Evolutionary conservation across 2,329 filamentous ascomycete genomes (phyloP).

Genomic region (Fusarium pseudocircinatum): DNA sequence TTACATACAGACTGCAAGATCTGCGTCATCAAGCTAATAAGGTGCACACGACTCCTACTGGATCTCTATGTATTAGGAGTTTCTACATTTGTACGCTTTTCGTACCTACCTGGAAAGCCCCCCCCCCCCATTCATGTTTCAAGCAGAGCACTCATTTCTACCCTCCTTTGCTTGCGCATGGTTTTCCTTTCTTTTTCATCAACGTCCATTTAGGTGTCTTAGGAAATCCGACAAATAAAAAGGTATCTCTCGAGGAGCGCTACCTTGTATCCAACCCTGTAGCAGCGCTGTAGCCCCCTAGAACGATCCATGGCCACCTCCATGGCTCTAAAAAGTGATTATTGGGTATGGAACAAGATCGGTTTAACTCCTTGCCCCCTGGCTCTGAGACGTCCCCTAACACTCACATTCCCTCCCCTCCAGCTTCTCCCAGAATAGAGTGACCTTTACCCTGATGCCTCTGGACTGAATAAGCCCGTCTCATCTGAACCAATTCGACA

Average conservation of each 20-base stretch:
- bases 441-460: constrained; percentile 18
- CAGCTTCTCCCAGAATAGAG: neutral
- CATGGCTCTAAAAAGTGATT: neutral
- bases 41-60: neutral
- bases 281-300: constrained; percentile 18
- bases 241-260: constrained; percentile 10
- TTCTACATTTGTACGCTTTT: neutral
- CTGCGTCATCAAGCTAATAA: constrained; percentile 11
- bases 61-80: neutral
- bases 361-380: constrained; percentile 16
- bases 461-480: constrained; percentile 23
- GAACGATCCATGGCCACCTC: neutral
- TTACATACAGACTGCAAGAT: neutral
- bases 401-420: neutral
- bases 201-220: neutral
- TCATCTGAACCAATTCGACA: constrained; percentile 31
- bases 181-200: constrained; percentile 14
- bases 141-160: constrained; percentile 9
- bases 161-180: constrained; percentile 10
- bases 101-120: neutral
- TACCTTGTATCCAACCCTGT: neutral
- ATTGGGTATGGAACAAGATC: constrained; percentile 23
- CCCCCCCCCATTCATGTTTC: neutral
- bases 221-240: neutral
- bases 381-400: constrained; percentile 20